Base-by-base conservation (phyloP, 176 grass and related monocot species). In the Cenchrus americanus region DNA sequence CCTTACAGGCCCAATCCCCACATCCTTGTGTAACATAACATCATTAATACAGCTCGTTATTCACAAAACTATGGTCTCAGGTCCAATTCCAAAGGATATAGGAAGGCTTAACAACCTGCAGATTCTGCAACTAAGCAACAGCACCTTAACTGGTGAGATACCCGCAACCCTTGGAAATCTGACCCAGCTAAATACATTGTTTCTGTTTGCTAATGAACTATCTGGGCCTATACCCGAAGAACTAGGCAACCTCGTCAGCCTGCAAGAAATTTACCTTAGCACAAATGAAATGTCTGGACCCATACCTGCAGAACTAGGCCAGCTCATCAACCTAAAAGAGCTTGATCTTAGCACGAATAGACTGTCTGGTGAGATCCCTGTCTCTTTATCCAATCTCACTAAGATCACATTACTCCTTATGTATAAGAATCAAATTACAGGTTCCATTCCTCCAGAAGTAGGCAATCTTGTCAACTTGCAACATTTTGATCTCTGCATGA, bases 1-100 rank as follows among this genome's bases (percentile, higher is more conserved):
- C 3, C 32, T 86, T 8, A 49, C 37, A 5, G 91, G 88, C 51
- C 14, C 6, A 3, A 70, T 93, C 14, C 87, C 91, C 10, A 7
- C 1, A 22, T 50, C 69, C 7, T 6, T 83, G 0, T 12, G 42
- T 10, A 73, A 83, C 8, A 24, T 83, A 6, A 63, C 69, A 3
- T n/a, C 11, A 43, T 17, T 83, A 22, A 73, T 0, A 44, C 7
- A 44, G 43, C 43, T 44, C 9, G 43, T 44, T 22, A 50, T 72
- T 10, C 40, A 50, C 6, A 0, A 14, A 26, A 50, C 23, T 44
- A 49, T 26, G 69, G 0, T 72, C 21, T 27, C 46, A 14, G 69
- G 69, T 10, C 1, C 2, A 5, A 72, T 71, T 14, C 68, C 68
- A 14, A 43, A 71, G 43, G 43, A 71, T 10, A 3, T 49, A 24